Evolutionary conservation across 2,329 filamentous ascomycete genomes (phyloP).

Genomic region (Fusarium clavum): DNA sequence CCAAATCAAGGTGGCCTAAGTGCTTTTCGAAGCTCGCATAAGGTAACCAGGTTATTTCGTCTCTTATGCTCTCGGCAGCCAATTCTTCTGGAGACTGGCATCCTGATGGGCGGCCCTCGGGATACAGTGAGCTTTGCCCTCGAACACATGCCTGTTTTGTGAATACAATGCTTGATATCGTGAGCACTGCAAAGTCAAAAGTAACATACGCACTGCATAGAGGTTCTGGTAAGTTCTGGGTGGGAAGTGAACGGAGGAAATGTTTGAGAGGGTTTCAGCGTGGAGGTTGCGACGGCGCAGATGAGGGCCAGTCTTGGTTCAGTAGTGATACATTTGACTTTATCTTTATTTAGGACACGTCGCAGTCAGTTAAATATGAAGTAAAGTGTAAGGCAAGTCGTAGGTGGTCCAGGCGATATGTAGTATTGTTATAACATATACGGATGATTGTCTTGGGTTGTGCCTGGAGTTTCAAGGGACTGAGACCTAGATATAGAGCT

Average conservation of each 20-base stretch:
- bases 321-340: neutral
- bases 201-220: neutral
- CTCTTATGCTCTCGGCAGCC: no score
- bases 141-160: neutral
- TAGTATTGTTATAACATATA: neutral
- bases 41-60: no score
- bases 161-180: neutral
- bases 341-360: neutral
- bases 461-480: constrained; percentile 2
- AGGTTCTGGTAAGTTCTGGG: neutral
- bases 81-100: no score
- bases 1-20: no score
- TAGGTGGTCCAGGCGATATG: neutral
- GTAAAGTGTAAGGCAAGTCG: neutral
- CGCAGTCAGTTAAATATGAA: neutral
- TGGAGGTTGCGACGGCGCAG: neutral
- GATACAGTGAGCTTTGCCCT: no score
- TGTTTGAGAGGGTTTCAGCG: neutral
- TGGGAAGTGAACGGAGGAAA: neutral
- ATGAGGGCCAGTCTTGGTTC: neutral
- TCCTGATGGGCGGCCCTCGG: no score
- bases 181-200: neutral
- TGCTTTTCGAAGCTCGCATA: no score
- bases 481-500: constrained; percentile 7
- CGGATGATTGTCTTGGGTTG: neutral